Conservation (phyloP, 2,329 filamentous ascomycete species). For the Colletotrichum sublineola region DNA sequence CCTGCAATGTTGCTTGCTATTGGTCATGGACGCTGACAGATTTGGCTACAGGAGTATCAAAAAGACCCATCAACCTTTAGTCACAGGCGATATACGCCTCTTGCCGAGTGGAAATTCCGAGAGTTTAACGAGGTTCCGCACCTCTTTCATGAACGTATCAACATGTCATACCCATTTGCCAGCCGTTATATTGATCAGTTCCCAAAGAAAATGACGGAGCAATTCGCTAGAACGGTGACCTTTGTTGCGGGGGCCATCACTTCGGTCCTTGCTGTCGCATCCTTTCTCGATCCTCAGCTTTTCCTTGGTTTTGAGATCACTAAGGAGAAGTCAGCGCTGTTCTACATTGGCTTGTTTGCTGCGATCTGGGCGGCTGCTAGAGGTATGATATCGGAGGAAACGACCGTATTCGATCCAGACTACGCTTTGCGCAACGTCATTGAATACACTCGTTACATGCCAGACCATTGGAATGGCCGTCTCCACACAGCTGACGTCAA, state of each 20-base stretch:
- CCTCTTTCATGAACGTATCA: constrained; percentile 87
- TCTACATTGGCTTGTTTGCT: constrained; percentile 88
- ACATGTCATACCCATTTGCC: constrained; percentile 96
- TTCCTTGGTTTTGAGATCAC: constrained; percentile 95
- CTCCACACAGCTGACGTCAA: constrained; percentile 97
- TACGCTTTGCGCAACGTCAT: constrained; percentile 90
- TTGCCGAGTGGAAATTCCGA: constrained; percentile 97
- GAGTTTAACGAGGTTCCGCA: constrained; percentile 98
- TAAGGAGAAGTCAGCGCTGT: constrained; percentile 86
- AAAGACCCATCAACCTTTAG: constrained; percentile 90
- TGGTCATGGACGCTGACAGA: not conserved
- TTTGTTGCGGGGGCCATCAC: constrained; percentile 90
- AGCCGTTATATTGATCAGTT: constrained; percentile 95
- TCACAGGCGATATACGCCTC: constrained; percentile 90
- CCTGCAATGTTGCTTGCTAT: not conserved
- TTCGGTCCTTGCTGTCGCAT: constrained; percentile 85
- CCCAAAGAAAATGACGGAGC: constrained; percentile 92
- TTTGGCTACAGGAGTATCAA: constrained; percentile 82
- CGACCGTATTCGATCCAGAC: constrained; percentile 90
- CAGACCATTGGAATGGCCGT: constrained; percentile 87
- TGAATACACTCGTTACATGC: constrained; percentile 92
- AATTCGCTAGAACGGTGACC: constrained; percentile 84
- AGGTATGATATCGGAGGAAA: constrained; percentile 88
- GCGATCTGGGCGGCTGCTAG: constrained; percentile 86
- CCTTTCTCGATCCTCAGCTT: constrained; percentile 89